Conservation (phyloP, 306 rosid species). For the Quercus glauca region DNA sequence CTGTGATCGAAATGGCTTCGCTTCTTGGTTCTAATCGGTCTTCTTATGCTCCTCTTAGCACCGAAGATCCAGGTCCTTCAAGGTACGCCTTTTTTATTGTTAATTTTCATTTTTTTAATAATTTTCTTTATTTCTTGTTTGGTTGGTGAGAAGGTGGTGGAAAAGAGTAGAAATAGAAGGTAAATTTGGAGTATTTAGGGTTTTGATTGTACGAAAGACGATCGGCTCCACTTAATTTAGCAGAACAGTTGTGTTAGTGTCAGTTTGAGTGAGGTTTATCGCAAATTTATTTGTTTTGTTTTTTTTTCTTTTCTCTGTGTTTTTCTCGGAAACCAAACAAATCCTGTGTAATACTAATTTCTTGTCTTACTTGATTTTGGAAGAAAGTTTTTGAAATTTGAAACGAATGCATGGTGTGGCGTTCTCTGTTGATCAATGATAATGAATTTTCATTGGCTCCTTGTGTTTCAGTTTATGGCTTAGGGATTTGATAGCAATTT, state of each 20-base stretch:
- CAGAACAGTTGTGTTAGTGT: background rate
- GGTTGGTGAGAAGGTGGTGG: background rate
- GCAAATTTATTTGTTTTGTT: background rate
- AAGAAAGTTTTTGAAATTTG: background rate
- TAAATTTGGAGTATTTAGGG: background rate
- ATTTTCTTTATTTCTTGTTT: background rate
- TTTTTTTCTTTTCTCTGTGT: background rate
- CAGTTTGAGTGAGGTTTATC: background rate
- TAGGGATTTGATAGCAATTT: background rate
- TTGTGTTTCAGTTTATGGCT: too few relatives aligned
- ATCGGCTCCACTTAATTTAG: background rate
- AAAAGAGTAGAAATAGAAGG: background rate
- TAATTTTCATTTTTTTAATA: too few relatives aligned
- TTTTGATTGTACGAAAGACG: background rate
- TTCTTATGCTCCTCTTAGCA: constrained; percentile 66
- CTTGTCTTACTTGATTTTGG: background rate
- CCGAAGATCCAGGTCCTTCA: constrained; percentile 67
- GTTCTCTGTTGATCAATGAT: too few relatives aligned
- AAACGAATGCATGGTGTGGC: too few relatives aligned
- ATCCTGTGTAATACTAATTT: background rate
- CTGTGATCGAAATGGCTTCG: constrained; percentile 73
- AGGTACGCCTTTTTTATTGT: constrained; percentile 9
- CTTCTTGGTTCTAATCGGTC: constrained; percentile 59
- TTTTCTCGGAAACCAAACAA: background rate
- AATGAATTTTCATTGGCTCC: too few relatives aligned